Percentiles rank a stretch among this genome's conserved stretches.
phyloP scores from a whole-genome alignment of 805 yeast species.

The Kodamaea jinghongensis region DNA sequence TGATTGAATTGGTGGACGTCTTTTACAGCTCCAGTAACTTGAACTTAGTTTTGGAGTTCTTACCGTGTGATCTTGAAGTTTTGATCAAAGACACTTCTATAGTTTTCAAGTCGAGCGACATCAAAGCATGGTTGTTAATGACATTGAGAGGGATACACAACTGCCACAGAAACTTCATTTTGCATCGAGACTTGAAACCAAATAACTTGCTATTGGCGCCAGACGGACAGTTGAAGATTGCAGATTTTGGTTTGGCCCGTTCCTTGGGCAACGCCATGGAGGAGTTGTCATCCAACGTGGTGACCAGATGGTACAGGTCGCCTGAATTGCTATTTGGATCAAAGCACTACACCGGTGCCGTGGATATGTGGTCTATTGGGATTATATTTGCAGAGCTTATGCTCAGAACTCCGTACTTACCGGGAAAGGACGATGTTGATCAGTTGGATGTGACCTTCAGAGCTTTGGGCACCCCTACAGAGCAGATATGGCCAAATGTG shows the following conservation, averaged over 20 bases:
- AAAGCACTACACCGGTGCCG: constrained; percentile 42
- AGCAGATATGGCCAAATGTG: constrained; percentile 87
- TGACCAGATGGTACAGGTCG: constrained; percentile 96
- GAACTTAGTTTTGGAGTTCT: constrained; percentile 86
- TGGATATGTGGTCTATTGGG: constrained; percentile 47
- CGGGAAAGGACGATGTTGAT: constrained; percentile 87
- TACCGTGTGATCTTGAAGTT: constrained; percentile 90
- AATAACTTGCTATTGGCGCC: constrained; percentile 86
- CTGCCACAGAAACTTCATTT: constrained; percentile 85
- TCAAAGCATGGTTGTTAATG: constrained; percentile 93
- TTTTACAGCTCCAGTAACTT: constrained; percentile 64
- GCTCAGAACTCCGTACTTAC: constrained; percentile 92
- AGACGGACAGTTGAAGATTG: constrained; percentile 83
- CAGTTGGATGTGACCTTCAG: constrained; percentile 92
- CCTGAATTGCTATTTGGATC: constrained; percentile 52
- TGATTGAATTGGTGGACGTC: constrained; percentile 87
- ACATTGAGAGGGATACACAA: constrained; percentile 92
- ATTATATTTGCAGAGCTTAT: constrained; percentile 90
- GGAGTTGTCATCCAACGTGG: constrained; percentile 86
- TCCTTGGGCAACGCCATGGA: constrained; percentile 73
- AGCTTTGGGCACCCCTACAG: constrained; percentile 96
- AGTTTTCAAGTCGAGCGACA: constrained; percentile 79
- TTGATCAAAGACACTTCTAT: constrained; percentile 76
- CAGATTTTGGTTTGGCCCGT: constrained; percentile 96
- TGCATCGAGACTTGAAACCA: constrained; percentile 94